phyloP scores from a whole-genome alignment of 257 asterid genomes.

The Petrea volubilis region DNA sequence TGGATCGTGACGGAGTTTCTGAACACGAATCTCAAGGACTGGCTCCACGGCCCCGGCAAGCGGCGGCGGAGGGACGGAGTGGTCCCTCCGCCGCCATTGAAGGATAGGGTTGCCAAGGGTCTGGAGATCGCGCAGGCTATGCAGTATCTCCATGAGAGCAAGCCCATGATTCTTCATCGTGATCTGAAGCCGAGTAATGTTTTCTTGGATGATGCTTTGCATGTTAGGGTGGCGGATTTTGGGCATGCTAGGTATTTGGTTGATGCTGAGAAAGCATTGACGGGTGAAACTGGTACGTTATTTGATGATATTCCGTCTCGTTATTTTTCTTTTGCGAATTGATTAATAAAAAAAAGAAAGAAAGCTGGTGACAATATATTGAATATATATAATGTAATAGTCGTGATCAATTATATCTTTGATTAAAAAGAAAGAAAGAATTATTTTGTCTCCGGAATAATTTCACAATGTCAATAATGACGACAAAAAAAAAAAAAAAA shows the following conservation, averaged over 20 bases:
- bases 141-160: constrained; percentile 73
- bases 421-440: no score
- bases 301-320: neutral
- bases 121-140: constrained; percentile 74
- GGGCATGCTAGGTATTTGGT: constrained; percentile 77
- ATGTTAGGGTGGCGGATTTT: constrained; percentile 75
- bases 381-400: no score
- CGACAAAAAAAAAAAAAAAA: no score
- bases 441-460: no score
- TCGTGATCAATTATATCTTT: no score
- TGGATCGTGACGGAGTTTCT: constrained; percentile 75
- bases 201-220: constrained; percentile 63
- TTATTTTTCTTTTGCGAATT: no score
- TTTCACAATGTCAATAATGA: no score
- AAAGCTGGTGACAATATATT: no score
- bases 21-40: constrained; percentile 47
- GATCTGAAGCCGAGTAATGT: constrained; percentile 78
- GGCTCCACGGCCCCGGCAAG: constrained; percentile 75
- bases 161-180: constrained; percentile 68
- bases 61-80: constrained; percentile 54
- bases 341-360: no score
- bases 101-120: constrained; percentile 57
- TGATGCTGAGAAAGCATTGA: constrained; percentile 71
- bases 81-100: constrained; percentile 46
- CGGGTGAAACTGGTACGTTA: constrained; percentile 69